Evolutionary conservation across 805 yeast genomes (phyloP).

Genomic region (Sungouiozyma ichnusensis): DNA sequence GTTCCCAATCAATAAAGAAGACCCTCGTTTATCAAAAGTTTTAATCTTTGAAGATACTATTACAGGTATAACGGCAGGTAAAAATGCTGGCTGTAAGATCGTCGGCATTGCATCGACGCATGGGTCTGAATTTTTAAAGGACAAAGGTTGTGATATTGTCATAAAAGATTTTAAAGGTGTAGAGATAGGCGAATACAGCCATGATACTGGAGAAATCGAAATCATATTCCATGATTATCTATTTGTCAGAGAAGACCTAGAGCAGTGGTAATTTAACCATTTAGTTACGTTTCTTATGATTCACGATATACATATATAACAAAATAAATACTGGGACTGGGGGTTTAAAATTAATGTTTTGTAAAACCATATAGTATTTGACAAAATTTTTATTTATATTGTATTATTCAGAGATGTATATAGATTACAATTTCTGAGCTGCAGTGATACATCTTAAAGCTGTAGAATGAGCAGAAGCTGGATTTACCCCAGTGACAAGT

Average conservation of each 20-base stretch:
- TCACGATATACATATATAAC: too few relatives aligned
- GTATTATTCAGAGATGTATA: too few relatives aligned
- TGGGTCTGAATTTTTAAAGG: conserved; percentile 55
- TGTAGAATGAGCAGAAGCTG: conserved; percentile 42
- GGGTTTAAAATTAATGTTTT: too few relatives aligned
- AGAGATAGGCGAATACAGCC: conserved; percentile 44
- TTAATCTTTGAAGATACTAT: conserved; percentile 86
- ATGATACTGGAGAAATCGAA: conserved; percentile 32
- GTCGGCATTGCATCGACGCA: conserved; percentile 80
- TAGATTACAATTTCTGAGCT: background rate
- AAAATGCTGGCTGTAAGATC: conserved; percentile 71
- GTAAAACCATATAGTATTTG: too few relatives aligned
- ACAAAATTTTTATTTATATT: too few relatives aligned
- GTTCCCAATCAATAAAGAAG: conserved; percentile 28
- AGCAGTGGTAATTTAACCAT: conserved; percentile 26
- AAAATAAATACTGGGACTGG: too few relatives aligned
- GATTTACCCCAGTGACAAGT: conserved; percentile 57
- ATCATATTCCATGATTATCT: conserved; percentile 30
- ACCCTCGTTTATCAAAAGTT: conserved; percentile 32
- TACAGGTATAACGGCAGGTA: conserved; percentile 78
- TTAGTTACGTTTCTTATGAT: too few relatives aligned
- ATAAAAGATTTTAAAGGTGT: conserved; percentile 62
- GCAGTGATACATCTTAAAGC: conserved; percentile 27
- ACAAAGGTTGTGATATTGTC: conserved; percentile 73
- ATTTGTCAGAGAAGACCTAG: conserved; percentile 30